phyloP scores from a whole-genome alignment of 345 rosid species.

The Conringia planisiliqua region DNA sequence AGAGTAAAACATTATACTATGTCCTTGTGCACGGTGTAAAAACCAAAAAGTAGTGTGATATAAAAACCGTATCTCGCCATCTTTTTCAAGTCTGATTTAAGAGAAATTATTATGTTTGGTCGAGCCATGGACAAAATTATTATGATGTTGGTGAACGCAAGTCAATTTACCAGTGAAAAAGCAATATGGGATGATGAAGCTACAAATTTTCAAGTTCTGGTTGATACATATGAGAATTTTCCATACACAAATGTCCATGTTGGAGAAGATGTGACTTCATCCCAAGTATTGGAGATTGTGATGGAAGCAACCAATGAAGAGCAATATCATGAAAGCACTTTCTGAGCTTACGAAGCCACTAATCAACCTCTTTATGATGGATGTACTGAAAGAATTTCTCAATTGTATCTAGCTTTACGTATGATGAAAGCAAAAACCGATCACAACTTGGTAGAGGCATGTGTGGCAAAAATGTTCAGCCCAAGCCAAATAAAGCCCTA shows the following conservation, averaged over 20 bases:
- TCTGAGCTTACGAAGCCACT: not conserved
- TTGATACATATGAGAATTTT: not conserved
- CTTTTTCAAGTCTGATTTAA: not conserved
- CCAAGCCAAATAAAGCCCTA: not conserved
- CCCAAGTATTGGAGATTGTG: not conserved
- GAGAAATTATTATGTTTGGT: not conserved
- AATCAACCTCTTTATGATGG: not conserved
- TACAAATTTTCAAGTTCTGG: not conserved
- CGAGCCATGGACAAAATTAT: not conserved
- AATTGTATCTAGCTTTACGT: not conserved
- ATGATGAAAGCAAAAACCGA: not conserved
- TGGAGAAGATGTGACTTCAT: too few species aligned
- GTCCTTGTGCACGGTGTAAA: not conserved
- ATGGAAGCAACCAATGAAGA: not conserved
- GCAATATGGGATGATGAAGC: not conserved
- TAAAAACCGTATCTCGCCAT: not conserved
- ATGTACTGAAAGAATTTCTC: not conserved
- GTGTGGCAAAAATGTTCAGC: not conserved
- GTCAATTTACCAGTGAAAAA: not conserved
- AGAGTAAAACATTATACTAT: not conserved
- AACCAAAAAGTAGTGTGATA: not conserved
- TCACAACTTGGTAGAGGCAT: not conserved
- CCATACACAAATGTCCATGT: not conserved
- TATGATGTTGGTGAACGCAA: not conserved
- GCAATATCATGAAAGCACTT: not conserved